A percentile compares a stretch with the other conserved stretches of the same genome.
phyloP scores from a whole-genome alignment of 2,329 filamentous ascomycete genomes.

The Talaromyces funiculosus region DNA sequence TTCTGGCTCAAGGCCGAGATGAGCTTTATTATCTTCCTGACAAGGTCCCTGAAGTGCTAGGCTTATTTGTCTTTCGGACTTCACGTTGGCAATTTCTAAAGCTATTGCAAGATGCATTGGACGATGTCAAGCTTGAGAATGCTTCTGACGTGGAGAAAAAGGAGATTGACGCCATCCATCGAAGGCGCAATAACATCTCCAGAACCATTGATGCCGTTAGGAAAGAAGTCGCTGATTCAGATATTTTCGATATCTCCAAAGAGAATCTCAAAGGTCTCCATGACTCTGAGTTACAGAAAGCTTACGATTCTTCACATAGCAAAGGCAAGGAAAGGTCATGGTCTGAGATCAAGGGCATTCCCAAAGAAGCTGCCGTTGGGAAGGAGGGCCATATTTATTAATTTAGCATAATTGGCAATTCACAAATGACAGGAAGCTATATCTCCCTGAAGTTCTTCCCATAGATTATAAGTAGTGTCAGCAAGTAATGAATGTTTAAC shows the following conservation, averaged over 20 bases:
- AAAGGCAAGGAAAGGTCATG: constrained; percentile 18
- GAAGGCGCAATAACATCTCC: constrained; percentile 62
- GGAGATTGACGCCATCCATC: constrained; percentile 39
- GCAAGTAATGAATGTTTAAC: background rate
- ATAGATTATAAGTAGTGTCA: background rate
- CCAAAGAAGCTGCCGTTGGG: constrained; percentile 43
- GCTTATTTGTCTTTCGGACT: constrained; percentile 79
- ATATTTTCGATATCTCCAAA: constrained; percentile 78
- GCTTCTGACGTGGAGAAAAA: constrained; percentile 37
- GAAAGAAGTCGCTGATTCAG: constrained; percentile 70
- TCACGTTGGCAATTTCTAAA: constrained; percentile 72
- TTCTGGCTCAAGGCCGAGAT: constrained; percentile 68
- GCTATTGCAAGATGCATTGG: constrained; percentile 60
- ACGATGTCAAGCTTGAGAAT: constrained; percentile 45
- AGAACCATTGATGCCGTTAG: constrained; percentile 71
- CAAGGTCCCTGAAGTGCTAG: constrained; percentile 78
- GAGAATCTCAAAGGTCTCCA: background rate
- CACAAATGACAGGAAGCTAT: no score
- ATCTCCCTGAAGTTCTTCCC: background rate
- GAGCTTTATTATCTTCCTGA: constrained; percentile 71
- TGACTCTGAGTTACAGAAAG: constrained; percentile 14
- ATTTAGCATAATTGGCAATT: no score
- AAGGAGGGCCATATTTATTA: constrained; percentile 34
- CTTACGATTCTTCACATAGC: constrained; percentile 1
- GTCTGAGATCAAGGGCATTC: constrained; percentile 58